Evolutionary conservation across 148 eudicot genomes (phyloP).

Genomic region (Amaranthus palmeri): DNA sequence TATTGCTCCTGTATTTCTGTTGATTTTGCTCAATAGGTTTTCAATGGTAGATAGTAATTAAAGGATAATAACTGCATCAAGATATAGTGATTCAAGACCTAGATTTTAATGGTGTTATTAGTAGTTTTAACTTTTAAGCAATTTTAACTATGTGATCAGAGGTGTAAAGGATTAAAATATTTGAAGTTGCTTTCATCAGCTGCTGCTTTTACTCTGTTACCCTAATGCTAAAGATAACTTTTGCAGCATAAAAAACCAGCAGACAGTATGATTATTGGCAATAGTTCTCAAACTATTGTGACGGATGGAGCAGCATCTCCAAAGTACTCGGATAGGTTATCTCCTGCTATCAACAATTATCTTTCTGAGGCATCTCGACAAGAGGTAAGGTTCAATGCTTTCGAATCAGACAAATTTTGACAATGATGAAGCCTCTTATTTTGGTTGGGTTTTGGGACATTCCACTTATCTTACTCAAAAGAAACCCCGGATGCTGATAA

Average conservation of each 20-base stretch:
- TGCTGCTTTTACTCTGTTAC: not conserved
- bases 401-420: not conserved
- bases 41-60: too few relatives aligned
- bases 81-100: too few relatives aligned
- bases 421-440: not conserved
- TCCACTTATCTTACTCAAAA: too few relatives aligned
- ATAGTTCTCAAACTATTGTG: conserved; percentile 70
- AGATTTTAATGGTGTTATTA: too few relatives aligned
- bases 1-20: not conserved
- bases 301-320: conserved; percentile 76
- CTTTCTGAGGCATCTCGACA: conserved; percentile 93
- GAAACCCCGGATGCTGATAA: too few relatives aligned
- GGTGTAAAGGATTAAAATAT: too few relatives aligned
- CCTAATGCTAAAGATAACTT: conserved; percentile 6
- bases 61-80: too few relatives aligned
- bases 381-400: conserved; percentile 52
- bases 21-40: too few relatives aligned
- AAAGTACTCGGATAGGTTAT: conserved; percentile 91
- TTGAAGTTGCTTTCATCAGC: not conserved
- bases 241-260: conserved; percentile 88
- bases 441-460: too few relatives aligned
- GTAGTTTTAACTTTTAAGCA: too few relatives aligned
- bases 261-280: conserved; percentile 78
- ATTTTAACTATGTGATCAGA: too few relatives aligned
- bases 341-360: conserved; percentile 94